Evolutionary conservation across 371 early-diverging fungal genomes (phyloP), one percentile per base, ranked within the genome.

Genomic region (Syncephalastrum monosporum): DNA sequence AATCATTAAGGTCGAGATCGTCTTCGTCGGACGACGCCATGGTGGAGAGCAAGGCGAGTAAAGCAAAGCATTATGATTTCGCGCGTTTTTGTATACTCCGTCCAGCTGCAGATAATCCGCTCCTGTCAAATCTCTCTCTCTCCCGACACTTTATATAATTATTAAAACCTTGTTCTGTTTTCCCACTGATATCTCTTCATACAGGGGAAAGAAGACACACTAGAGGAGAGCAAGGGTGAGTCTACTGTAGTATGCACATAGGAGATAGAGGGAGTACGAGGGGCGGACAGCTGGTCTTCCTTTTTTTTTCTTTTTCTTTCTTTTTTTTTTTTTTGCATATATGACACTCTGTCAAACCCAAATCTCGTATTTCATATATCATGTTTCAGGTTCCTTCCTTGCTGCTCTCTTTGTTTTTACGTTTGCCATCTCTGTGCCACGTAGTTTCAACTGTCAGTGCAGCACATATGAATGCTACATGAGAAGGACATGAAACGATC

Each of bases 21-120:
- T 79, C 78, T 64, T 78, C 79, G 56, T 75, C 79, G 4, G 79
- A 75, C 15, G 75, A 75, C 8, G 38, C 38, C 75, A 75, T 75
- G n/a, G 15, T 54, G 14, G 24, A 45, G 23, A 7, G 41, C 0
- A n/a, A 52, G 16, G 5, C 38, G n/a, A 43, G 12, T 16, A 52
- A 52, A 52, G 41, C 47, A 46, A 23, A 23, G 50, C 24, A 50
- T 19, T 27, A 19, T 33, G 5, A 10, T 33, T 33, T 27, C 27
- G 27, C 38, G 50, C 25, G 19, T 25, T 1, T n/a, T 23, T 3
- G 27, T 27, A 2, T 27, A n/a, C 50, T n/a, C 25, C 25, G 23
- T 50, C 23, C 6, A 24, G 7, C 8, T 50, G 19, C n/a, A 23
- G n/a, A 21, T 50, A 7, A n/a, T 8, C 23, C 42, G 24, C 23